phyloP scores from a whole-genome alignment of 78 protist genomes.

The Dictyostelium discoideum region DNA sequence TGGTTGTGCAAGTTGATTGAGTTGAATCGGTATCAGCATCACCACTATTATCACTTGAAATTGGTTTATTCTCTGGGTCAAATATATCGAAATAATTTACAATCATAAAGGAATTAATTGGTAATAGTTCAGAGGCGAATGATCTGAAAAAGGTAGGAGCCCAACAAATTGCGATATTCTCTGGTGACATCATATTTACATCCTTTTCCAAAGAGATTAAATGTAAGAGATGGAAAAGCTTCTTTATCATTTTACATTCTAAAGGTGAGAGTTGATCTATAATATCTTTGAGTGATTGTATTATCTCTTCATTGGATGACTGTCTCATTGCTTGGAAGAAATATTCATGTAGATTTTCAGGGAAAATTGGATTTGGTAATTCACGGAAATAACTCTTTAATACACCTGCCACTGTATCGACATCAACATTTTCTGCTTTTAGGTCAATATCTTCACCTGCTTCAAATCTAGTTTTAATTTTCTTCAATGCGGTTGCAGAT shows the following conservation, averaged over 20 bases:
- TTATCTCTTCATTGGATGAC: slow-evolving; percentile 5
- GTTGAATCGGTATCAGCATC: not conserved
- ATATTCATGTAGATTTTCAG: slow-evolving; percentile 33
- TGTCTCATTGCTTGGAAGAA: slow-evolving; percentile 52
- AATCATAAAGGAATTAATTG: slow-evolving; percentile 64
- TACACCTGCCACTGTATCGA: slow-evolving; percentile 78
- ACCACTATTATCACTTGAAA: slow-evolving; percentile 5
- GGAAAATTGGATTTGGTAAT: slow-evolving; percentile 43
- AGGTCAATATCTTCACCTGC: slow-evolving; percentile 72
- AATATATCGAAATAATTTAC: slow-evolving; percentile 42
- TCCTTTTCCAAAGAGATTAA: slow-evolving; percentile 38
- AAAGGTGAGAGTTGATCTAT: slow-evolving; percentile 29
- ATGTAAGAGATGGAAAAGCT: slow-evolving; percentile 42
- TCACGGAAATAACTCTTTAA: slow-evolving; percentile 65
- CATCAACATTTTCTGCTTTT: slow-evolving; percentile 52
- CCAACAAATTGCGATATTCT: slow-evolving; percentile 79
- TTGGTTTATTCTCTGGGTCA: slow-evolving; percentile 53
- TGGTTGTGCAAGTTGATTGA: not conserved
- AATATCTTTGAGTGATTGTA: not conserved
- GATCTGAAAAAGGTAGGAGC: slow-evolving; percentile 81
- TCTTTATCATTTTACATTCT: slow-evolving; percentile 55
- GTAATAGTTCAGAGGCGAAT: slow-evolving; percentile 49
- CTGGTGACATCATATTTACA: slow-evolving; percentile 83
- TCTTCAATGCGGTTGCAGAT: slow-evolving; percentile 23
- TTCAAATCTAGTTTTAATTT: slow-evolving; percentile 59